Evolutionary conservation across 1,284 basidiomycete genomes (phyloP).

Genomic region (Thecaphora thlaspeos): DNA sequence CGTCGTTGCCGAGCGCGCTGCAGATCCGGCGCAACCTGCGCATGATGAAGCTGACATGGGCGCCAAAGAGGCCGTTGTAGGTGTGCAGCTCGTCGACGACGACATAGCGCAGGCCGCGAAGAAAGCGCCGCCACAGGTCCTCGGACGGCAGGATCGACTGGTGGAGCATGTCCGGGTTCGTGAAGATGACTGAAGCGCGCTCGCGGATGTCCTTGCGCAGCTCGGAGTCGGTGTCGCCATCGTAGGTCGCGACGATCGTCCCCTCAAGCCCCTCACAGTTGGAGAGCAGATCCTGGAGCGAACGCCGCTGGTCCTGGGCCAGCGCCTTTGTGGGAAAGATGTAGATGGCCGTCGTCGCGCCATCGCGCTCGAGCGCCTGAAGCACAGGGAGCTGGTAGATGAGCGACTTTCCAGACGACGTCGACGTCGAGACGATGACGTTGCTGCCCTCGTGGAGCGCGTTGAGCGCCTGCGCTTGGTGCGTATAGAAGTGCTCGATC

Average conservation of each 20-base stretch:
- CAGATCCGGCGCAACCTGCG: constrained; percentile 71
- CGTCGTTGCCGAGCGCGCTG: constrained; percentile 77
- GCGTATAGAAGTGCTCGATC: constrained; percentile 71
- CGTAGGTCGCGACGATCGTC: constrained; percentile 73
- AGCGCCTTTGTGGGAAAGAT: constrained; percentile 92
- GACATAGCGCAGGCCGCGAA: constrained; percentile 71
- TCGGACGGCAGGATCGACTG: constrained; percentile 81
- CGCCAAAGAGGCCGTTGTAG: constrained; percentile 61
- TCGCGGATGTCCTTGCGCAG: constrained; percentile 58
- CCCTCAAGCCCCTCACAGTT: constrained; percentile 68
- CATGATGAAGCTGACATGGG: constrained; percentile 50
- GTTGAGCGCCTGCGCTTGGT: constrained; percentile 76
- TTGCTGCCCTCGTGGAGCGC: constrained; percentile 67
- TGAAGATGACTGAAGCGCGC: constrained; percentile 61
- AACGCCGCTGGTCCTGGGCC: constrained; percentile 77
- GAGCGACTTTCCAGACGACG: constrained; percentile 86
- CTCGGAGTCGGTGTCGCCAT: constrained; percentile 80
- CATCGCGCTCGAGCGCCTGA: constrained; percentile 68
- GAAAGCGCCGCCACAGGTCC: constrained; percentile 75
- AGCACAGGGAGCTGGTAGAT: constrained; percentile 74
- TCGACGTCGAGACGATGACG: constrained; percentile 86
- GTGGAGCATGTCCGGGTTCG: constrained; percentile 74
- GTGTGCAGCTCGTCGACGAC: constrained; percentile 84
- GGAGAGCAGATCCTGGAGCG: constrained; percentile 62
- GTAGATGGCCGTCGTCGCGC: constrained; percentile 72